phyloP scores from a whole-genome alignment of 1,284 basidiomycete genomes.

The Rhodotorula sp. region DNA sequence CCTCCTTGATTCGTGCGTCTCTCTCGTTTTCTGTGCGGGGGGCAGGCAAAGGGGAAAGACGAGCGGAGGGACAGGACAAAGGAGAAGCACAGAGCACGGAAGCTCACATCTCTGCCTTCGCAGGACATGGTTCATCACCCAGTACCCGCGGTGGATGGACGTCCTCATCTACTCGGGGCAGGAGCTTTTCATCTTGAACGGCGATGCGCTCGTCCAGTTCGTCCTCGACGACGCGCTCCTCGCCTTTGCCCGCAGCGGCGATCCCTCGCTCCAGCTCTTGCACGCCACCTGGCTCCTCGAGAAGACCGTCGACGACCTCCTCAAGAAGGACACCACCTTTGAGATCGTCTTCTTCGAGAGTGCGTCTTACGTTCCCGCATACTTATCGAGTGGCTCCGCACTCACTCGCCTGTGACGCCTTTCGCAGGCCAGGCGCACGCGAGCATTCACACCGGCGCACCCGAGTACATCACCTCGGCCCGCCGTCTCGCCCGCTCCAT shows the following conservation, averaged over 20 bases:
- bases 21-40: not conserved
- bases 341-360: slow-evolving; percentile 67
- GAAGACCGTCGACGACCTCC: slow-evolving; percentile 57
- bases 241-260: slow-evolving; percentile 57
- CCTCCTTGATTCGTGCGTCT: slow-evolving; percentile 23
- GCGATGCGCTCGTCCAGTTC: slow-evolving; percentile 65
- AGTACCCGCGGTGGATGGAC: slow-evolving; percentile 63
- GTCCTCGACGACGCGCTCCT: slow-evolving; percentile 64
- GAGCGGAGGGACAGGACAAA: too few relatives aligned
- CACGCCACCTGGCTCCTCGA: slow-evolving; percentile 65
- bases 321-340: slow-evolving; percentile 60
- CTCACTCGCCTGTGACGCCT: not conserved
- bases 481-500: slow-evolving; percentile 60
- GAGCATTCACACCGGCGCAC: slow-evolving; percentile 53
- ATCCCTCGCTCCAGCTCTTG: slow-evolving; percentile 62
- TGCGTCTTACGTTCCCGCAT: slow-evolving; percentile 43
- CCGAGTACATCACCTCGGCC: slow-evolving; percentile 55
- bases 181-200: slow-evolving; percentile 68
- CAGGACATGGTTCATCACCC: slow-evolving; percentile 34
- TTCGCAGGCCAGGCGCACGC: slow-evolving; percentile 56
- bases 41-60: too few relatives aligned
- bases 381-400: not conserved
- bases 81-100: too few relatives aligned
- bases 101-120: not conserved
- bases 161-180: slow-evolving; percentile 67